Evolutionary conservation across 148 eudicot genomes (phyloP), one percentile per base, ranked within the genome.

Genomic region (Fallopia convolvulus): DNA sequence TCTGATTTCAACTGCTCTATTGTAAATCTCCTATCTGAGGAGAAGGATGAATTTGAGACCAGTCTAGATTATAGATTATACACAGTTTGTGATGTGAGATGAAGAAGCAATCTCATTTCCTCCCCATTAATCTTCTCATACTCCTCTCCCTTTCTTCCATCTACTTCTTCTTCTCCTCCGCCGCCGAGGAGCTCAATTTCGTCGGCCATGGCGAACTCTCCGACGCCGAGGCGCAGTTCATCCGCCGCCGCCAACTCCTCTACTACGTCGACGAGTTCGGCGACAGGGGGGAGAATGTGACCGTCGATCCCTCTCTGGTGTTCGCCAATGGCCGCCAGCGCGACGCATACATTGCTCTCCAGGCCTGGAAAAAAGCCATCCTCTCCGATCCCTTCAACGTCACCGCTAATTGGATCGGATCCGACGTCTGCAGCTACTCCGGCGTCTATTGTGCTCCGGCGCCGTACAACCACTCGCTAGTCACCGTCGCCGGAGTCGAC

Each of bases 311-410:
- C 0, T 76, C 78, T 4, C 83, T 88, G 2, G 74, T 63, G 12
- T 94, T 94, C 75, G 84, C 78, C 0, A 92, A 92, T 75, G 81
- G 75, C 0, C 63, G 92, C 14, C 82, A 87, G 11, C 83, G 91
- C 3, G 80, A 77, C 47, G 98, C 98, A 30, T 94, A 92, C 92
- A 90, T 94, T 82, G 97, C 98, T 33, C 80, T 94, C 11, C 98
- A 94, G 47, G 93, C 97, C 0, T 90, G 90, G 92, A 94, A 92
- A 63, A 76, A 85, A 32, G 98, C 95, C 3, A 94, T 92, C 7
- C 61, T 94, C 49, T 90, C 98, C 58, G 98, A 94, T 85, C 98
- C 98, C 1, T 61, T 8, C 3, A 88, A 92, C 79, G 40, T 88
- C 20, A 94, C 98, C 17, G 46, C 26, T 3, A 75, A 90, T 75